Evolutionary conservation across 1,139 yeast genomes (phyloP).

Genomic region (Saccharomycopsis crataegensis): DNA sequence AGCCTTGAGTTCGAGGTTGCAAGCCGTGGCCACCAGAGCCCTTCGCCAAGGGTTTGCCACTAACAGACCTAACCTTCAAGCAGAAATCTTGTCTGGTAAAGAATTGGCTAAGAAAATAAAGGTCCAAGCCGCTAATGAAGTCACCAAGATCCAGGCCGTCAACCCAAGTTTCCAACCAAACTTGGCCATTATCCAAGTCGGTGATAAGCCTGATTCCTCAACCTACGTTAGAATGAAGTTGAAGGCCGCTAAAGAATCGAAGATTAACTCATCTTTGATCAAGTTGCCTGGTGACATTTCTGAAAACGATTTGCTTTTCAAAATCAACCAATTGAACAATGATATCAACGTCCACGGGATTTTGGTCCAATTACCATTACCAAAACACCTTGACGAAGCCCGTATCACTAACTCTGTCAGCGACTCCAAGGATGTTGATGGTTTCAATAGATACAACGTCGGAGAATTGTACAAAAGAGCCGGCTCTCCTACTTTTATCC

Average conservation of each 20-base stretch:
- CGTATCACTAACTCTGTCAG: constrained; percentile 69
- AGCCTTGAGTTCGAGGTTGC: neutral
- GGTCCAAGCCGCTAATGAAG: constrained; percentile 37
- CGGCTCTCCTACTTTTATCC: constrained; percentile 79
- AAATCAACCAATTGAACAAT: constrained; percentile 57
- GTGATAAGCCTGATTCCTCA: constrained; percentile 80
- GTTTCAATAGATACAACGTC: constrained; percentile 82
- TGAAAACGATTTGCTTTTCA: constrained; percentile 51
- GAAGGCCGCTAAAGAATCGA: constrained; percentile 84
- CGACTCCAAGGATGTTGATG: constrained; percentile 88
- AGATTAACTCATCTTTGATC: constrained; percentile 62
- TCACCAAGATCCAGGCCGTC: constrained; percentile 39
- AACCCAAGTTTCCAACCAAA: constrained; percentile 66
- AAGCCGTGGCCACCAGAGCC: neutral
- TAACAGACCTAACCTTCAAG: neutral
- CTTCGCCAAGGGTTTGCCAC: neutral
- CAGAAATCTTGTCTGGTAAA: constrained; percentile 26
- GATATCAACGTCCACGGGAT: constrained; percentile 76
- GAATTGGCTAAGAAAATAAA: constrained; percentile 31
- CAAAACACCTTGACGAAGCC: constrained; percentile 72
- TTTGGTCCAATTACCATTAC: constrained; percentile 86
- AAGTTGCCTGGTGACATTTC: constrained; percentile 56
- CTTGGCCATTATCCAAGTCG: constrained; percentile 83
- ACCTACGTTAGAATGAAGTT: constrained; percentile 95
- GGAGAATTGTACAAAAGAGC: constrained; percentile 90